Conservation (phyloP, 1,139 yeast genomes). For the Yamadazyma atlantica region DNA sequence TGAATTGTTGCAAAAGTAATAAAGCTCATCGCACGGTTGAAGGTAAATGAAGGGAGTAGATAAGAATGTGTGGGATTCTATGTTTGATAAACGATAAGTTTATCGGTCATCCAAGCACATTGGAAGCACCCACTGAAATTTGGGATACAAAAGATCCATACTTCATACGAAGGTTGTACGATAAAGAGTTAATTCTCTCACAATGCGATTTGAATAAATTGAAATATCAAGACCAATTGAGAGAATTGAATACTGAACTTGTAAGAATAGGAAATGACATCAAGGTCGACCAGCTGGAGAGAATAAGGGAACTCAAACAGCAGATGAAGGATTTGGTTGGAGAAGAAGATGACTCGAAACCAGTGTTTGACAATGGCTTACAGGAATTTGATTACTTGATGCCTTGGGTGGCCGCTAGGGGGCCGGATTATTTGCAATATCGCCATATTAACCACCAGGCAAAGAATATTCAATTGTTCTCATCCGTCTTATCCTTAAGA, state of each 20-base stretch:
- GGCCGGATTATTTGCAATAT: slow-evolving; percentile 47
- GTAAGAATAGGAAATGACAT: slow-evolving; percentile 29
- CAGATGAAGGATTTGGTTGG: slow-evolving; percentile 17
- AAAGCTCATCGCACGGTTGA: background rate
- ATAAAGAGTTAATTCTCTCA: slow-evolving; percentile 19
- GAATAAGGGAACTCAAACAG: slow-evolving; percentile 15
- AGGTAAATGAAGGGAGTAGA: background rate
- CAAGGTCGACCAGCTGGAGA: slow-evolving; percentile 21
- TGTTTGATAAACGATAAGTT: slow-evolving; percentile 11
- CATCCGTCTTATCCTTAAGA: slow-evolving; percentile 78
- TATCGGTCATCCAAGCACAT: slow-evolving; percentile 7
- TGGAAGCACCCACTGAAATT: background rate
- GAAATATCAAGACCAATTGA: slow-evolving; percentile 23
- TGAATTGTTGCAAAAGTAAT: background rate
- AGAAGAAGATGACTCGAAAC: slow-evolving; percentile 7
- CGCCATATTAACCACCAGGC: slow-evolving; percentile 13
- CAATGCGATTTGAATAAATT: slow-evolving; percentile 26
- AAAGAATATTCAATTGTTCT: slow-evolving; percentile 34
- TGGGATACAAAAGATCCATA: slow-evolving; percentile 25
- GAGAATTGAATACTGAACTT: slow-evolving; percentile 23
- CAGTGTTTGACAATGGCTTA: background rate
- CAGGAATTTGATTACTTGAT: slow-evolving; percentile 28
- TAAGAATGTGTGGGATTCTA: slow-evolving; percentile 24
- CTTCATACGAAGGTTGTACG: slow-evolving; percentile 15
- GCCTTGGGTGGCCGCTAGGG: slow-evolving; percentile 49